Percentiles rank a stretch among this genome's conserved stretches.
Evolutionary conservation across 2,329 filamentous ascomycete species (phyloP).

Genomic region (Fusarium poae): DNA sequence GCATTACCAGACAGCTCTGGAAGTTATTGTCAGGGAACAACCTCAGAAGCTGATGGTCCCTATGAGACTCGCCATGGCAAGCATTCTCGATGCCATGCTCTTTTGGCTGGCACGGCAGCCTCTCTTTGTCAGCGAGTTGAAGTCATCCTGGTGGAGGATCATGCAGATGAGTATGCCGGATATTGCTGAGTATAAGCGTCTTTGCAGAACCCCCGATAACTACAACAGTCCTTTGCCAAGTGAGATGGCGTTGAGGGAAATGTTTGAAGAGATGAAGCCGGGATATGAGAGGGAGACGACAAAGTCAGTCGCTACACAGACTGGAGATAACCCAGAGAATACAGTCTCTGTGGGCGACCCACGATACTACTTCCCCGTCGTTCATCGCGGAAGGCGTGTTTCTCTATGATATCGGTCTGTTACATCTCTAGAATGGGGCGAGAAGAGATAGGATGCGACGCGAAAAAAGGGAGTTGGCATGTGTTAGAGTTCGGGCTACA

Average conservation of each 20-base stretch:
- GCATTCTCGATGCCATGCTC: conserved; percentile 48
- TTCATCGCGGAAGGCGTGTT: conserved; percentile 32
- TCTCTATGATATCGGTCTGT: conserved; percentile 31
- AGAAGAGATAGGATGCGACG: neutral
- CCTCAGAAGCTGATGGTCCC: conserved; percentile 48
- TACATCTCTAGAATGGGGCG: neutral
- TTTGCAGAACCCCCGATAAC: conserved; percentile 23
- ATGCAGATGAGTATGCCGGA: conserved; percentile 47
- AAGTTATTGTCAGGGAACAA: conserved; percentile 47
- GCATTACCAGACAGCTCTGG: conserved; percentile 50
- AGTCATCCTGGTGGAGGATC: conserved; percentile 45
- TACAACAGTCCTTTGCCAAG: conserved; percentile 33
- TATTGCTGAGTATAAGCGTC: conserved; percentile 46
- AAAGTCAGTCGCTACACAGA: conserved; percentile 2
- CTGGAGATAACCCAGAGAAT: neutral
- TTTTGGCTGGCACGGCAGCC: conserved; percentile 49
- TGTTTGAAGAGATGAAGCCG: conserved; percentile 36
- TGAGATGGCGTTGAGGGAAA: conserved; percentile 36
- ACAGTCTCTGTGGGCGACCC: neutral
- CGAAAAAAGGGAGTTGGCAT: neutral
- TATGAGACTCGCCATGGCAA: conserved; percentile 52
- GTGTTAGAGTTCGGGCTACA: conserved; percentile 15
- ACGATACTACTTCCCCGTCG: neutral
- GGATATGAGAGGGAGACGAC: neutral
- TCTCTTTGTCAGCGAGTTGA: conserved; percentile 43